phyloP scores from a whole-genome alignment of 2,329 filamentous ascomycete genomes.

The Microdochium paspali region DNA sequence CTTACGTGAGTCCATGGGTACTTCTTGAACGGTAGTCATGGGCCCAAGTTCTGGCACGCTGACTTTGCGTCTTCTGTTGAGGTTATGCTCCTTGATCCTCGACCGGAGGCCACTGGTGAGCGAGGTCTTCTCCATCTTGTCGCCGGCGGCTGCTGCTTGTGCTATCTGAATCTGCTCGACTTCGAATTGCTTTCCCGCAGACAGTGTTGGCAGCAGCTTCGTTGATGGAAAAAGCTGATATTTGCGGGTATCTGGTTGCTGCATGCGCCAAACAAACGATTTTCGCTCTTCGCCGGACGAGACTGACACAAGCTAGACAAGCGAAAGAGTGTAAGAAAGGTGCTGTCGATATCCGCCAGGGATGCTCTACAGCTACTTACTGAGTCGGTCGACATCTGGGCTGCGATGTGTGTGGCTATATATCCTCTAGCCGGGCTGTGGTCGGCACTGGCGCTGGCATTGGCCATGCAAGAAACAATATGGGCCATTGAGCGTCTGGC shows the following conservation, averaged over 20 bases:
- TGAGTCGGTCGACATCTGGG: constrained; percentile 32
- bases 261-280: constrained; percentile 48
- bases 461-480: constrained; percentile 49
- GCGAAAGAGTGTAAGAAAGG: constrained; percentile 11
- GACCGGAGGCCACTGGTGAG: constrained; percentile 33
- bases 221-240: constrained; percentile 53
- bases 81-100: constrained; percentile 47
- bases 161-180: constrained; percentile 35
- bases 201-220: constrained; percentile 31
- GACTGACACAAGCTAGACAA: constrained; percentile 15
- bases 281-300: constrained; percentile 33
- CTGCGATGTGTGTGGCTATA: constrained; percentile 41
- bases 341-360: constrained; percentile 5
- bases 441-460: constrained; percentile 33
- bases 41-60: constrained; percentile 56
- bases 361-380: constrained; percentile 20
- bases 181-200: constrained; percentile 34
- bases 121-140: constrained; percentile 29
- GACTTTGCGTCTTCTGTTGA: constrained; percentile 50
- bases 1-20: constrained; percentile 63
- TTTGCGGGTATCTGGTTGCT: constrained; percentile 43
- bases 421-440: constrained; percentile 28
- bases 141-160: constrained; percentile 22
- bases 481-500: constrained; percentile 43
- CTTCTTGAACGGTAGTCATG: constrained; percentile 60